Conservation (phyloP, 2,329 filamentous ascomycete genomes). For the Lachnellula occidentalis region DNA sequence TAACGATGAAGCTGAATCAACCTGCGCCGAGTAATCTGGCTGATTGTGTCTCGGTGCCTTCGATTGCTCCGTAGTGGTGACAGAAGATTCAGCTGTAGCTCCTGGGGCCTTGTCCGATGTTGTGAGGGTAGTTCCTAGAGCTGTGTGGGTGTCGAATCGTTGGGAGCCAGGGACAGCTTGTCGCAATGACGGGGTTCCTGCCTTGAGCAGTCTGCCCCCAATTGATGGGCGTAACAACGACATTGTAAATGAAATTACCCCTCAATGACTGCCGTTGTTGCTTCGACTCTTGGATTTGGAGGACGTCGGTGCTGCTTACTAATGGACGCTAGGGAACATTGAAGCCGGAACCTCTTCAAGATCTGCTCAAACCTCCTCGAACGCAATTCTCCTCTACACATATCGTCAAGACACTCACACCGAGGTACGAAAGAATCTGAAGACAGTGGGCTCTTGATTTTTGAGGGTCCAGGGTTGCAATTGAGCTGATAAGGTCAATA, state of each 20-base stretch:
- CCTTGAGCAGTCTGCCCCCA: constrained; percentile 48
- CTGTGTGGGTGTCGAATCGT: constrained; percentile 48
- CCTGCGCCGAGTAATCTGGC: constrained; percentile 73
- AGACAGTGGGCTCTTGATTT: background rate
- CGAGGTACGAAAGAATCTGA: constrained; percentile 21
- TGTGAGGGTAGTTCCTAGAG: constrained; percentile 33
- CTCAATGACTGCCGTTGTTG: background rate
- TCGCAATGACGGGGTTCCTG: constrained; percentile 35
- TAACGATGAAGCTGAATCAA: constrained; percentile 90
- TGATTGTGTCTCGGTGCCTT: constrained; percentile 42
- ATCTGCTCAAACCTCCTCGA: constrained; percentile 14
- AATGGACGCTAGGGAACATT: constrained; percentile 10
- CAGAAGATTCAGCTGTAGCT: constrained; percentile 31
- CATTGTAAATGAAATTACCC: constrained; percentile 43
- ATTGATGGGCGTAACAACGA: constrained; percentile 57
- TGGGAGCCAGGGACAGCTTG: constrained; percentile 39
- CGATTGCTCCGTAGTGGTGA: background rate
- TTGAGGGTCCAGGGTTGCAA: constrained; percentile 10
- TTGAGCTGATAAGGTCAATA: constrained; percentile 30
- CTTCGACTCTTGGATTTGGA: background rate
- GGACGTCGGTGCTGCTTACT: constrained; percentile 13
- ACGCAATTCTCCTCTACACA: constrained; percentile 16
- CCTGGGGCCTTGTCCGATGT: constrained; percentile 31
- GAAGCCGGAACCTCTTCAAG: constrained; percentile 13
- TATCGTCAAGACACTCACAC: constrained; percentile 25